Evolutionary conservation across 2,329 filamentous ascomycete species (phyloP).

Genomic region (Domatiomyces catenatus): DNA sequence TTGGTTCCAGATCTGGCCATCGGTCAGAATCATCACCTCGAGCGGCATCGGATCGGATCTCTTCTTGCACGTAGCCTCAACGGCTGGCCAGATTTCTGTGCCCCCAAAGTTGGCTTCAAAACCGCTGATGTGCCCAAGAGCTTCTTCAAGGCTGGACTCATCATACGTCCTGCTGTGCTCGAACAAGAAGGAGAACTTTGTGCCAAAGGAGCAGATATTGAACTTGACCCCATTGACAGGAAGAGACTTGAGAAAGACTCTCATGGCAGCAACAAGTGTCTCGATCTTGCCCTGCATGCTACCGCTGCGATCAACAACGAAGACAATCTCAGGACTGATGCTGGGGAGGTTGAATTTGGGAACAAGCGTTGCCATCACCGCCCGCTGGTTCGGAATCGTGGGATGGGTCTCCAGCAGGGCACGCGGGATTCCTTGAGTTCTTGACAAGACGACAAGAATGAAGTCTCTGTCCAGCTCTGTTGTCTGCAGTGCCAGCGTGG

Average conservation of each 20-base stretch:
- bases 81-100: constrained; percentile 37
- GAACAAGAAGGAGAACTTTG: constrained; percentile 33
- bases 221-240: constrained; percentile 37
- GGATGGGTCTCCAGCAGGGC: constrained; percentile 54
- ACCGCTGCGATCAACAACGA: constrained; percentile 56
- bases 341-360: constrained; percentile 51
- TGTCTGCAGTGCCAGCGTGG: constrained; percentile 39
- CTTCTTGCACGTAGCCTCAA: constrained; percentile 23
- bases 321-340: constrained; percentile 48
- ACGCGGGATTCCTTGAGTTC: constrained; percentile 43
- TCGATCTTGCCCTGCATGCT: constrained; percentile 39
- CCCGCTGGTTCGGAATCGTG: constrained; percentile 43
- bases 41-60: constrained; percentile 32
- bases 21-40: constrained; percentile 42
- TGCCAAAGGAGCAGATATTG: constrained; percentile 46
- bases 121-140: constrained; percentile 27
- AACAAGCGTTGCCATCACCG: constrained; percentile 55
- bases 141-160: constrained; percentile 29
- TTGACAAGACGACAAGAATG: constrained; percentile 47
- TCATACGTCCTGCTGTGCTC: constrained; percentile 32
- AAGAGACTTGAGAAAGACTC: constrained; percentile 44
- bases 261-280: constrained; percentile 35
- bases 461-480: constrained; percentile 49
- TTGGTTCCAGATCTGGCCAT: constrained; percentile 40
- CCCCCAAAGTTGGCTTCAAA: constrained; percentile 38